Percentiles rank a stretch among this genome's conserved stretches.
Evolutionary conservation across 768 basidiomycete genomes (phyloP).

Genomic region (Boletus barrowsii): DNA sequence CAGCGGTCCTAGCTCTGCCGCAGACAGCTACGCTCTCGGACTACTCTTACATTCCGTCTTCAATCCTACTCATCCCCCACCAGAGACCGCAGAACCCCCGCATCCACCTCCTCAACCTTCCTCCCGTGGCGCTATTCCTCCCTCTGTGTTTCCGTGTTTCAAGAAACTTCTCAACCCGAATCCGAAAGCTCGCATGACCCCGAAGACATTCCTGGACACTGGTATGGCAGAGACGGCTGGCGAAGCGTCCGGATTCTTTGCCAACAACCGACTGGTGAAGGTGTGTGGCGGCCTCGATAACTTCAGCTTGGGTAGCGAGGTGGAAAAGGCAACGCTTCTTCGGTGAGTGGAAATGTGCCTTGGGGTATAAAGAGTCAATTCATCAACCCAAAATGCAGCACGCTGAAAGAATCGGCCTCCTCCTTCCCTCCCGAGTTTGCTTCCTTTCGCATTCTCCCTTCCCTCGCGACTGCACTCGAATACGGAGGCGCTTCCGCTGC

Average conservation of each 20-base stretch:
- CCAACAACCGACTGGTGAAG: constrained; percentile 75
- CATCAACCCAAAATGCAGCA: constrained; percentile 39
- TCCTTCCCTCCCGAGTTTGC: constrained; percentile 87
- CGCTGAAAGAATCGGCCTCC: constrained; percentile 72
- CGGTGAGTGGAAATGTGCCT: constrained; percentile 40
- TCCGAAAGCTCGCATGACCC: constrained; percentile 71
- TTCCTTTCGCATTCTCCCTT: constrained; percentile 83
- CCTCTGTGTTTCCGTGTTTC: constrained; percentile 70
- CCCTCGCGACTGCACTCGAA: constrained; percentile 74
- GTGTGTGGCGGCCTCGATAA: constrained; percentile 83
- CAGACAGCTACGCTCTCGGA: constrained; percentile 88
- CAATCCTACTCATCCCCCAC: constrained; percentile 76
- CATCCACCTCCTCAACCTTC: constrained; percentile 78
- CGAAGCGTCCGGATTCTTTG: constrained; percentile 74
- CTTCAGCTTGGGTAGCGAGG: constrained; percentile 77
- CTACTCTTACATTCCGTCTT: constrained; percentile 83
- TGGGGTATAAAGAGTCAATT: not conserved
- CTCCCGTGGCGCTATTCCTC: constrained; percentile 74
- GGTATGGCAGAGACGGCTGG: constrained; percentile 68
- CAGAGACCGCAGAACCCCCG: constrained; percentile 64
- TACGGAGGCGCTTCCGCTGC: constrained; percentile 75
- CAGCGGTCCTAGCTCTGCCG: constrained; percentile 54
- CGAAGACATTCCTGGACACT: constrained; percentile 73
- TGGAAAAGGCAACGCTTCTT: constrained; percentile 71
- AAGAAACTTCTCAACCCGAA: constrained; percentile 90